phyloP scores from a whole-genome alignment of 2,329 filamentous ascomycete species.

The Aspergillus novofumigatus region DNA sequence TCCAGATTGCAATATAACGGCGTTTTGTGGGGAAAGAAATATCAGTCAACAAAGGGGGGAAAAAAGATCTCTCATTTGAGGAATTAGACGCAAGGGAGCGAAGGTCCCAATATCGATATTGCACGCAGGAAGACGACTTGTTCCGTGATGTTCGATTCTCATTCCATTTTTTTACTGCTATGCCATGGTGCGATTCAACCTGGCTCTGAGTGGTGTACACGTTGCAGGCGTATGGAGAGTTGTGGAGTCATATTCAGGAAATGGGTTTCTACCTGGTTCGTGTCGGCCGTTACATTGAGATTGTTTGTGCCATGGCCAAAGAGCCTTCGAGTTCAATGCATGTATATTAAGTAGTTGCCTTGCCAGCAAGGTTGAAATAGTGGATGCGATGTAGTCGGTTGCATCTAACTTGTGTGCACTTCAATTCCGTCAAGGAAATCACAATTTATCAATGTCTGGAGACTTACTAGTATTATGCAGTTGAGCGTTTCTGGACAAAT shows the following conservation, averaged over 20 bases:
- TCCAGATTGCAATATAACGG: neutral
- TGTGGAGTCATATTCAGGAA: constrained; percentile 11
- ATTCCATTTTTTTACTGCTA: constrained; percentile 1
- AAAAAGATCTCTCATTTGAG: neutral
- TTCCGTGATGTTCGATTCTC: constrained; percentile 3
- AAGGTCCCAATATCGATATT: neutral
- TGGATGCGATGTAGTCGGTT: neutral
- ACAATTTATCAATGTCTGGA: neutral
- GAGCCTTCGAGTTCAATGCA: neutral
- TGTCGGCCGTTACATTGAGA: neutral
- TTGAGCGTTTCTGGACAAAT: neutral
- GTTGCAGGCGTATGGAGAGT: constrained; percentile 9
- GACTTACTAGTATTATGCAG: neutral
- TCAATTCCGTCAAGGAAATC: neutral
- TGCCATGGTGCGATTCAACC: constrained; percentile 3
- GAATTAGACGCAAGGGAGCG: neutral
- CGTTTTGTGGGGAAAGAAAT: neutral
- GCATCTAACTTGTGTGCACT: neutral
- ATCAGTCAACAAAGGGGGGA: neutral
- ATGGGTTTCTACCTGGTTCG: neutral
- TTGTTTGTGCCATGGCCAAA: neutral
- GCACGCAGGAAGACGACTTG: neutral
- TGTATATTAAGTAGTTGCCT: constrained; percentile 1
- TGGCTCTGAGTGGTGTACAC: constrained; percentile 1
- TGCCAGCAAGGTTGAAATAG: neutral